phyloP scores from a whole-genome alignment of 2,329 filamentous ascomycete species.

The Colletotrichum falcatum region DNA sequence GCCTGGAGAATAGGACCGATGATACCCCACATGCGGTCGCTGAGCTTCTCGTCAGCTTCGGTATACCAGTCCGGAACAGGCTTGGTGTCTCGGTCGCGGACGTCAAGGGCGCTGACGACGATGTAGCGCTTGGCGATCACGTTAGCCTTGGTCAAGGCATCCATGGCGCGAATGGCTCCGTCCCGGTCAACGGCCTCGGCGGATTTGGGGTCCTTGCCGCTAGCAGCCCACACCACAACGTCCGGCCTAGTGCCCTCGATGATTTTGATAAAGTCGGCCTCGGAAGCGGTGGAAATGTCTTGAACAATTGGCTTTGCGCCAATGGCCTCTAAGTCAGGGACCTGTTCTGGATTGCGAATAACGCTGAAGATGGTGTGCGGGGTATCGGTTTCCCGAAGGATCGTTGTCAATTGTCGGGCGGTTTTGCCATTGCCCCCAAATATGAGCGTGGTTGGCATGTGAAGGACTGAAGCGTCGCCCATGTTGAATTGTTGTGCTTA shows the following conservation, averaged over 20 bases:
- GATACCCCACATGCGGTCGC: slow-evolving; percentile 53
- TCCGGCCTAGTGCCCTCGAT: slow-evolving; percentile 51
- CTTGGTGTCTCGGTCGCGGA: slow-evolving; percentile 53
- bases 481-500: slow-evolving; percentile 12
- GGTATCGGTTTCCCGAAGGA: slow-evolving; percentile 38
- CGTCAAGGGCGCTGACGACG: slow-evolving; percentile 58
- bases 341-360: slow-evolving; percentile 50
- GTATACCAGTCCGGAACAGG: slow-evolving; percentile 59
- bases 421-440: slow-evolving; percentile 46
- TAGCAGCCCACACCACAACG: slow-evolving; percentile 50
- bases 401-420: slow-evolving; percentile 43
- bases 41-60: slow-evolving; percentile 51
- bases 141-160: slow-evolving; percentile 55
- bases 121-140: slow-evolving; percentile 56
- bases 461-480: slow-evolving; percentile 41
- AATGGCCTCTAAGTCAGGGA: slow-evolving; percentile 50
- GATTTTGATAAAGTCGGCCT: slow-evolving; percentile 52
- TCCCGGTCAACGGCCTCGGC: slow-evolving; percentile 59
- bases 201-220: slow-evolving; percentile 51
- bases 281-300: slow-evolving; percentile 53
- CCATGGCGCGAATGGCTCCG: slow-evolving; percentile 59
- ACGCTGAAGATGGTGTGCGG: slow-evolving; percentile 45
- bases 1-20: slow-evolving; percentile 56
- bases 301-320: slow-evolving; percentile 58
- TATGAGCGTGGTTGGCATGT: slow-evolving; percentile 45